Evolutionary conservation across 768 basidiomycete genomes (phyloP).

Genomic region (Imleria badia): DNA sequence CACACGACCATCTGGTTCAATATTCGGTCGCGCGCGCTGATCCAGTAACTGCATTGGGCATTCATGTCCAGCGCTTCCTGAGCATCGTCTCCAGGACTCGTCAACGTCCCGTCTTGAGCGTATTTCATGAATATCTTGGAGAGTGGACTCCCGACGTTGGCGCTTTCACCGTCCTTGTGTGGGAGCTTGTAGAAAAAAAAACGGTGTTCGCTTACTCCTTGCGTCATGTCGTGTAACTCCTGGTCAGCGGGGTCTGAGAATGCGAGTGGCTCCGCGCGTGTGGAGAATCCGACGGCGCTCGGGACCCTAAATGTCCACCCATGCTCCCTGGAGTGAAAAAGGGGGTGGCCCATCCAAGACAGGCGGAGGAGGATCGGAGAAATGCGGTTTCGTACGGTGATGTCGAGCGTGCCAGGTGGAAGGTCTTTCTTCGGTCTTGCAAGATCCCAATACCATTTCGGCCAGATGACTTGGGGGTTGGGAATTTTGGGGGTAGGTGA

Average conservation of each 20-base stretch:
- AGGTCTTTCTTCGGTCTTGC: constrained; percentile 67
- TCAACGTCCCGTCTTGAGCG: constrained; percentile 83
- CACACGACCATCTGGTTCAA: constrained; percentile 92
- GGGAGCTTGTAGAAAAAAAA: constrained; percentile 88
- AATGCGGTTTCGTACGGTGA: constrained; percentile 80
- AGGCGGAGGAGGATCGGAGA: constrained; percentile 84
- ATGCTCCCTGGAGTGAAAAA: constrained; percentile 82
- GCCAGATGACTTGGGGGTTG: constrained; percentile 67
- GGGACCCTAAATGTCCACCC: constrained; percentile 92
- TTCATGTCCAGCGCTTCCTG: constrained; percentile 88
- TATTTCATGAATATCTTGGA: constrained; percentile 87
- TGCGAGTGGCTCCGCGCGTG: constrained; percentile 44
- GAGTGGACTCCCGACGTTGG: constrained; percentile 93
- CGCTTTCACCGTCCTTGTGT: constrained; percentile 92
- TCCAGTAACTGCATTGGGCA: constrained; percentile 96
- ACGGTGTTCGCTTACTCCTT: constrained; percentile 38
- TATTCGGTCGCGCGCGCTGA: constrained; percentile 89
- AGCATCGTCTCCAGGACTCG: constrained; percentile 79
- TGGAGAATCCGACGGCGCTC: constrained; percentile 40
- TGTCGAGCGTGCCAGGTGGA: constrained; percentile 72
- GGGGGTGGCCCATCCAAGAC: constrained; percentile 84
- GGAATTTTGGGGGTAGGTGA: constrained; percentile 17
- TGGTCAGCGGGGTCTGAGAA: constrained; percentile 69
- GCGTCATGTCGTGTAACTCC: constrained; percentile 46
- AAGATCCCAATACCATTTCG: constrained; percentile 96